Conservation (phyloP, 2,329 filamentous ascomycete species). For the Neofusicoccum umdonicola region DNA sequence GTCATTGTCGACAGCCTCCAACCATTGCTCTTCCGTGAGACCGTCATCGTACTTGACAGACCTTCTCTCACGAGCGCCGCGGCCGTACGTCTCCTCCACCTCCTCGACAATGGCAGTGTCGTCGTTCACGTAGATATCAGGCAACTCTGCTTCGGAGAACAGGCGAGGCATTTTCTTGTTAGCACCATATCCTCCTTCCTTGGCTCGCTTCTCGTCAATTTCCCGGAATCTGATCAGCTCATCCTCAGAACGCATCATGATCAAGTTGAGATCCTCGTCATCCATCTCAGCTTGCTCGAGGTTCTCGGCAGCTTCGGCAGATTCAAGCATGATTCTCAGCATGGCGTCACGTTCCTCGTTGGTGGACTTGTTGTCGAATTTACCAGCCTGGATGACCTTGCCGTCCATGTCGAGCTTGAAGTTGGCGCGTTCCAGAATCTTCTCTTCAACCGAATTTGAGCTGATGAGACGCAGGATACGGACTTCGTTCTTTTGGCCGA, state of each 20-base stretch:
- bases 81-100: conserved; percentile 70
- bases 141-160: conserved; percentile 82
- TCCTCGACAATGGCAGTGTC: conserved; percentile 79
- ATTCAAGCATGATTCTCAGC: conserved; percentile 87
- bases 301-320: conserved; percentile 63
- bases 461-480: conserved; percentile 94
- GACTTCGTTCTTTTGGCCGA: conserved; percentile 99
- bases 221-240: conserved; percentile 77
- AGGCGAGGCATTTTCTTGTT: conserved; percentile 71
- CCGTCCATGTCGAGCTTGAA: conserved; percentile 99
- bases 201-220: conserved; percentile 73
- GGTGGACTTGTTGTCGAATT: conserved; percentile 99
- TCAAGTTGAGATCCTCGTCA: conserved; percentile 92
- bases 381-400: conserved; percentile 98
- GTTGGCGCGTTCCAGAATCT: conserved; percentile 93
- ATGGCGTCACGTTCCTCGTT: conserved; percentile 98
- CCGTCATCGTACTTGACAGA: conserved; percentile 96
- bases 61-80: conserved; percentile 91
- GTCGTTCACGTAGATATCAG: conserved; percentile 89
- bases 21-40: conserved; percentile 97
- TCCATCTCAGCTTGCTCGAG: conserved; percentile 97
- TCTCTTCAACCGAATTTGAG: conserved; percentile 96
- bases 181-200: conserved; percentile 69
- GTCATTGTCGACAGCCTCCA: conserved; percentile 95
- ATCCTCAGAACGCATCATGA: conserved; percentile 82